phyloP scores from a whole-genome alignment of 2,329 filamentous ascomycete genomes.

The Botrytis fabae region DNA sequence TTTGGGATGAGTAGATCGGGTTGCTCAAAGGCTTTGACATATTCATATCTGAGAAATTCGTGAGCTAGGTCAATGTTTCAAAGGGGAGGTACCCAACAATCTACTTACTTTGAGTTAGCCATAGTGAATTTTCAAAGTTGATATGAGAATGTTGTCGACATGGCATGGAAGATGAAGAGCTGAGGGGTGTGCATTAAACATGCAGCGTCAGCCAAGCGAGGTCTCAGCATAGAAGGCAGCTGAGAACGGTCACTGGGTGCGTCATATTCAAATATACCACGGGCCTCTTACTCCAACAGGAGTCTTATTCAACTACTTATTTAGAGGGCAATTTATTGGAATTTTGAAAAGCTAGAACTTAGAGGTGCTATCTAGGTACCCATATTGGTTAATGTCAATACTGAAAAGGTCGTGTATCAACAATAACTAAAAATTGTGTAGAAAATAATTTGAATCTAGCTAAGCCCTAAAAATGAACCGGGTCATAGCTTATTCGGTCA shows the following conservation, averaged over 20 bases:
- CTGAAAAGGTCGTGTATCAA: neutral
- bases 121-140: constrained; percentile 24
- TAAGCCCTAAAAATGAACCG: neutral
- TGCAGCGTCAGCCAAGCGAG: constrained; percentile 15
- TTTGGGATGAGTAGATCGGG: constrained; percentile 78
- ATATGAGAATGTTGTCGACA: neutral
- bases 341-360: neutral
- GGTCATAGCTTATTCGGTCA: neutral
- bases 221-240: constrained; percentile 5
- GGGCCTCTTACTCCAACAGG: neutral
- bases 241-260: constrained; percentile 5
- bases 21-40: constrained; percentile 88
- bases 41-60: constrained; percentile 70
- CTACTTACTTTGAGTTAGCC: constrained; percentile 39
- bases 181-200: neutral
- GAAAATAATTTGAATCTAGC: neutral
- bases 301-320: neutral
- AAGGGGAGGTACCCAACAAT: neutral
- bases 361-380: neutral
- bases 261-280: neutral
- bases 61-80: neutral
- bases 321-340: neutral
- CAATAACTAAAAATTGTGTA: neutral
- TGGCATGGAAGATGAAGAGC: neutral
- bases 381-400: neutral